These are phyloP conservation scores for Rubroboletus pulcherrimus DNA, from an alignment of 768 basidiomycete genomes.

Conservation along the genomic window DNA sequence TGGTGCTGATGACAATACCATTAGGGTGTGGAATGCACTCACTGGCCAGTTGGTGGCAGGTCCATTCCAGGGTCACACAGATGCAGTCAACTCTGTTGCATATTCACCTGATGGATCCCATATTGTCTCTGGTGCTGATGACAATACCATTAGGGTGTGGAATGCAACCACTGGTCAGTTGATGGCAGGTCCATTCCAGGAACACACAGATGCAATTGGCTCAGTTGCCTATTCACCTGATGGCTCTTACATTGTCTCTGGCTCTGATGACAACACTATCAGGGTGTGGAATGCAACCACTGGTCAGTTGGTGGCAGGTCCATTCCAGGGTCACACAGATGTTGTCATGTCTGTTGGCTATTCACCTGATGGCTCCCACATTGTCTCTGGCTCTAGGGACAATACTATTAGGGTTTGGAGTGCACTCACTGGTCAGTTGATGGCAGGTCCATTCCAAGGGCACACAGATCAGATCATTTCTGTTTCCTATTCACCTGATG, in stretches of 20 bases:
- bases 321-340: too few relatives aligned
- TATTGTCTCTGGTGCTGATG: background rate
- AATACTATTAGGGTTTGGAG: too few relatives aligned
- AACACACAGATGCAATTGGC: too few relatives aligned
- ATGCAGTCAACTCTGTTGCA: background rate
- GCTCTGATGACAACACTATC: background rate
- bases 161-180: background rate
- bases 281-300: too few relatives aligned
- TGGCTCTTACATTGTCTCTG: background rate
- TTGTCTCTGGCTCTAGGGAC: too few relatives aligned
- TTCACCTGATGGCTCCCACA: too few relatives aligned
- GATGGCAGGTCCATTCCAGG: slow-evolving; percentile 6
- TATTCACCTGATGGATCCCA: background rate
- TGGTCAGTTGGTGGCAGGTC: too few relatives aligned
- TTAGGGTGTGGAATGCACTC: slow-evolving; percentile 11
- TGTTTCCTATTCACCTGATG: too few relatives aligned
- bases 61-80: background rate
- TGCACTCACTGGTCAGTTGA: too few relatives aligned
- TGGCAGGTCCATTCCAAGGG: too few relatives aligned
- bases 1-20: background rate
- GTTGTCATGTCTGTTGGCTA: too few relatives aligned
- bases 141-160: slow-evolving; percentile 12
- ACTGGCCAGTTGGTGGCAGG: slow-evolving; percentile 6
- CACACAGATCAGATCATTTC: too few relatives aligned
- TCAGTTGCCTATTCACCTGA: background rate